Percentiles rank a stretch among this genome's conserved stretches.
phyloP scores from a whole-genome alignment of 495 filamentous ascomycete genomes.

The Tuber brumale region DNA sequence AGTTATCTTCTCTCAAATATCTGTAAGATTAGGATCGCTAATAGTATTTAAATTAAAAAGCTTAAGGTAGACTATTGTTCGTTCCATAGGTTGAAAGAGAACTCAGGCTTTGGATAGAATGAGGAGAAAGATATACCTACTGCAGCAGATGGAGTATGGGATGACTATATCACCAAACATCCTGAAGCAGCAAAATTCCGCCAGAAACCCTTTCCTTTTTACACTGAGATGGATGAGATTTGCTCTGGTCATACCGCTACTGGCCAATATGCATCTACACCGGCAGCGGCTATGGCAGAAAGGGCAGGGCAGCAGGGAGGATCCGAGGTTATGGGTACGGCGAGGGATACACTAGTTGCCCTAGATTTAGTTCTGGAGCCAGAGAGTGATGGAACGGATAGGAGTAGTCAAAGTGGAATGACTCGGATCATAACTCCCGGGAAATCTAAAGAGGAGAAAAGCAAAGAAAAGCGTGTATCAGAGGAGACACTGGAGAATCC shows the following conservation, averaged over 20 bases:
- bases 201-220: neutral
- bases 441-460: neutral
- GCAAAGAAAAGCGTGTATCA: neutral
- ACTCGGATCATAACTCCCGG: neutral
- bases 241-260: neutral
- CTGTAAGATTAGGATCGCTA: neutral
- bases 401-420: neutral
- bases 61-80: neutral
- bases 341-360: neutral
- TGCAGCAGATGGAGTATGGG: neutral
- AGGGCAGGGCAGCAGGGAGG: neutral
- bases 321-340: neutral
- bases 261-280: neutral
- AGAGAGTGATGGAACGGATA: neutral
- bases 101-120: neutral
- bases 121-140: neutral
- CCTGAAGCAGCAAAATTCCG: neutral
- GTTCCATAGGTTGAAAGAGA: neutral
- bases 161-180: neutral
- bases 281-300: neutral
- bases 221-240: neutral
- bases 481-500: neutral
- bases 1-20: neutral
- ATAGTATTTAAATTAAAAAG: neutral
- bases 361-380: neutral